Percentiles rank a stretch among this genome's conserved stretches.
phyloP scores from a whole-genome alignment of 1,139 yeast species.

The Lodderomyces parapsilosis region DNA sequence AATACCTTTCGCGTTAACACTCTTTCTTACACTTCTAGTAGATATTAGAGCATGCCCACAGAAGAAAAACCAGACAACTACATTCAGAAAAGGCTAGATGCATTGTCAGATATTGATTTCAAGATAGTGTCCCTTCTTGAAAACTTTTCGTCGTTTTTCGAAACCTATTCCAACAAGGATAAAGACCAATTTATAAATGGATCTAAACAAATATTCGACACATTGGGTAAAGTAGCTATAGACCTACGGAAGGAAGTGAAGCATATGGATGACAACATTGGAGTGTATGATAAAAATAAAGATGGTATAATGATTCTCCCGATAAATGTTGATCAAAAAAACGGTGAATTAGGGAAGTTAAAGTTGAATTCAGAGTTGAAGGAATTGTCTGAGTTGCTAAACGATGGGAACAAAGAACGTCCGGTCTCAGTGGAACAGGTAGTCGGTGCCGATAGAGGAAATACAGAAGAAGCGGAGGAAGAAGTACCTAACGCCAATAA shows the following conservation, averaged over 20 bases:
- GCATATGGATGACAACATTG: conserved; percentile 56
- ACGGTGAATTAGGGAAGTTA: conserved; percentile 53
- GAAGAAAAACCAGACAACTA: conserved; percentile 25
- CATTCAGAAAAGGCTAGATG: conserved; percentile 45
- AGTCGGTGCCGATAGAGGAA: conserved; percentile 1
- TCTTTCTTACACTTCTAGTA: too few relatives aligned
- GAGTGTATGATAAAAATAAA: conserved; percentile 42
- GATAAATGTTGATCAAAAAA: conserved; percentile 60
- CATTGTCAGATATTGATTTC: conserved; percentile 43
- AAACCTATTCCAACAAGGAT: conserved; percentile 31
- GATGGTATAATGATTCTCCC: conserved; percentile 58
- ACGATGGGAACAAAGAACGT: neutral
- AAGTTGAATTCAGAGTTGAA: conserved; percentile 41
- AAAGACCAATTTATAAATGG: conserved; percentile 28
- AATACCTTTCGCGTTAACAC: too few relatives aligned
- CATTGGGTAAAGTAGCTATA: conserved; percentile 42
- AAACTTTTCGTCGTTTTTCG: conserved; percentile 37
- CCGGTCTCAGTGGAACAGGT: neutral
- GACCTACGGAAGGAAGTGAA: conserved; percentile 56
- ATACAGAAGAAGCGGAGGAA: conserved; percentile 5
- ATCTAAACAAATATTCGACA: conserved; percentile 33
- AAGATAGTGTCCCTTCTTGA: conserved; percentile 46
- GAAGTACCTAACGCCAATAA: conserved; percentile 8
- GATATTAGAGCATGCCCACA: conserved; percentile 9
- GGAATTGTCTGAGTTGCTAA: conserved; percentile 22